phyloP scores from a whole-genome alignment of 176 grass and related monocot species.

The Panicum miliaceum region DNA sequence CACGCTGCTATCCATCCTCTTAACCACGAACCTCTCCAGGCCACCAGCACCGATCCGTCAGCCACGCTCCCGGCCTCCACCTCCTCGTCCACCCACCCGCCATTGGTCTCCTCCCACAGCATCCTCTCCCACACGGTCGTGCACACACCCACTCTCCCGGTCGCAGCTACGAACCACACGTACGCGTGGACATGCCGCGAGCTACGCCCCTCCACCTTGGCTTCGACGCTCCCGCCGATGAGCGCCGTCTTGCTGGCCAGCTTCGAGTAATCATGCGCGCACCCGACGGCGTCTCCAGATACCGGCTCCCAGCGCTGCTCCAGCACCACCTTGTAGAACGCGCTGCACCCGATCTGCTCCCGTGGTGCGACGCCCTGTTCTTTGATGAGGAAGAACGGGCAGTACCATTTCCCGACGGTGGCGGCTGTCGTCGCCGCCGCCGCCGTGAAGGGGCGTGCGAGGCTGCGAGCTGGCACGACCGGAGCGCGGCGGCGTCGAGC shows the following conservation, averaged over 20 bases:
- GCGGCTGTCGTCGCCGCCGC: background rate
- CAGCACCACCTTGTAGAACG: constrained; percentile 57
- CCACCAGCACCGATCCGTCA: constrained; percentile 57
- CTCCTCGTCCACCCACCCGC: constrained; percentile 54
- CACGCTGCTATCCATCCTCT: constrained; percentile 56
- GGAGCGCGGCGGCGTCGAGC: constrained; percentile 24
- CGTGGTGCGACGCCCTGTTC: constrained; percentile 11
- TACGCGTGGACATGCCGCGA: constrained; percentile 42
- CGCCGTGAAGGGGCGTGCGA: background rate
- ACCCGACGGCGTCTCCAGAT: background rate
- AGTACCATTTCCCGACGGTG: constrained; percentile 60
- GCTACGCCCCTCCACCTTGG: background rate
- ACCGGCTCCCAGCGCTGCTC: constrained; percentile 60
- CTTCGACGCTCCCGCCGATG: constrained; percentile 33
- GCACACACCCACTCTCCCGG: constrained; percentile 42
- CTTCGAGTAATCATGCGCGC: background rate
- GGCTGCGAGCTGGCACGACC: background rate
- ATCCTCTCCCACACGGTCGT: constrained; percentile 64
- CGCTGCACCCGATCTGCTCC: constrained; percentile 47
- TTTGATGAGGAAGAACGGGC: constrained; percentile 61
- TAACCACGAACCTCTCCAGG: constrained; percentile 66
- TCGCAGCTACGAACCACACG: constrained; percentile 53
- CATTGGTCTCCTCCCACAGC: constrained; percentile 59
- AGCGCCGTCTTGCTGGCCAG: constrained; percentile 33
- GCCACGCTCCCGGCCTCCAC: constrained; percentile 36